Percentiles rank a stretch among this genome's conserved stretches.
These are phyloP conservation scores for Dictyostelium discoideum DNA, from an alignment of 78 protist genomes.

Conservation along the genomic window DNA sequence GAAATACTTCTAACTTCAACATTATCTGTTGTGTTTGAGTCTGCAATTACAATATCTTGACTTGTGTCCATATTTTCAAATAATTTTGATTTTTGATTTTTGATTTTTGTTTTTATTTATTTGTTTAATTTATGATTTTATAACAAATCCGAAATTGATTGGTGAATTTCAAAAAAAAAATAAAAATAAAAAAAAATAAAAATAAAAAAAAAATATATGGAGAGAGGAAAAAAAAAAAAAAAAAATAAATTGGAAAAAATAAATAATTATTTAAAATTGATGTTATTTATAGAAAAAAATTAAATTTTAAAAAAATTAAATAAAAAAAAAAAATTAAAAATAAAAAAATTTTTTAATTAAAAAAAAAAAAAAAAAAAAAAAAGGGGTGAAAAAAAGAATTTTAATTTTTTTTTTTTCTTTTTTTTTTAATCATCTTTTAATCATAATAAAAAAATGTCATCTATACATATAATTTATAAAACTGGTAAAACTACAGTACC, in stretches of 20 bases:
- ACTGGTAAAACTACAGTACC: constrained; percentile 23
- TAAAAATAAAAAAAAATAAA: background rate
- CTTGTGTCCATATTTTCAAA: background rate
- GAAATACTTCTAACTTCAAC: background rate
- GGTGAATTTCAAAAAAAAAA: background rate
- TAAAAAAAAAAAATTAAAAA: too few relatives aligned
- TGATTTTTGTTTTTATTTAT: background rate
- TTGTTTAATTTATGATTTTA: too few relatives aligned
- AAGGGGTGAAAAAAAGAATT: background rate
- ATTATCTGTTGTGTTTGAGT: background rate
- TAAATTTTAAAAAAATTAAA: background rate
- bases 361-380: background rate
- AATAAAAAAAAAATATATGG: too few relatives aligned
- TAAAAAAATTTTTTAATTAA: too few relatives aligned
- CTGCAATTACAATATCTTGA: background rate
- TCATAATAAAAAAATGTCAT: background rate
- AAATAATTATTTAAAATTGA: too few relatives aligned
- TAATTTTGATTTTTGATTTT: background rate
- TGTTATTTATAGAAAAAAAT: too few relatives aligned
- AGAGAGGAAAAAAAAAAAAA: background rate
- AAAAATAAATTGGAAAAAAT: background rate
- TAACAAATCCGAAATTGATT: too few relatives aligned
- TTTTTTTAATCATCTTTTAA: background rate
- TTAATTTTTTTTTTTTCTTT: background rate
- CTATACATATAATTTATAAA: constrained; percentile 53